These are phyloP conservation scores for Cryoendolithus antarcticus DNA, from an alignment of 2,329 filamentous ascomycete species.

Conservation along the genomic window DNA sequence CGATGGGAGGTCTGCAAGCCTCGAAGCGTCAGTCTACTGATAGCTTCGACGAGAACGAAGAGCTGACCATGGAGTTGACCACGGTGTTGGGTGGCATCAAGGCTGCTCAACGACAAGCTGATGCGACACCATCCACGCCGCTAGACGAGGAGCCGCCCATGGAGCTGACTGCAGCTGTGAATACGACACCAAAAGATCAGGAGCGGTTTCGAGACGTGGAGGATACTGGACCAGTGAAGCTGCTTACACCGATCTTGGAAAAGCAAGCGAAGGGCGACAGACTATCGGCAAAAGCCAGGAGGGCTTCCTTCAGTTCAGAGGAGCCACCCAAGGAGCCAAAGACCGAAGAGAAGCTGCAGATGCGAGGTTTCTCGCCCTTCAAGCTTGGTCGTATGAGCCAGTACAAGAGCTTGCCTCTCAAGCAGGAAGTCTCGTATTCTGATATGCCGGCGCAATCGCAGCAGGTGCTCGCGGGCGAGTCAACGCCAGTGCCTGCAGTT, in stretches of 20 bases:
- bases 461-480: too few relatives aligned
- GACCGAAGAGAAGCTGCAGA: background rate
- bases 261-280: conserved; percentile 11
- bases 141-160: conserved; percentile 34
- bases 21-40: conserved; percentile 10
- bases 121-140: conserved; percentile 18
- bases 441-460: conserved; percentile 8
- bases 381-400: background rate
- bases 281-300: conserved; percentile 7
- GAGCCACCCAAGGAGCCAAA: background rate
- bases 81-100: conserved; percentile 35
- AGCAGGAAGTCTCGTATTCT: conserved; percentile 11
- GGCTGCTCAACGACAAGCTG: conserved; percentile 17
- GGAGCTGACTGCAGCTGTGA: conserved; percentile 24
- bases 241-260: conserved; percentile 23
- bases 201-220: conserved; percentile 44
- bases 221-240: conserved; percentile 25
- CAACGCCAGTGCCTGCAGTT: too few relatives aligned
- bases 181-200: conserved; percentile 45
- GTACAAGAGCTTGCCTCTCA: conserved; percentile 7
- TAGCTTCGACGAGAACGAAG: conserved; percentile 29
- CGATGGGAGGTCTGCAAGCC: conserved; percentile 33
- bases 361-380: conserved; percentile 1
- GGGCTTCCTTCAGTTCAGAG: conserved; percentile 4
- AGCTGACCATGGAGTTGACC: conserved; percentile 42